Base-by-base conservation (phyloP, 352 stramenopile species). In the Phytophthora pinifolia region DNA sequence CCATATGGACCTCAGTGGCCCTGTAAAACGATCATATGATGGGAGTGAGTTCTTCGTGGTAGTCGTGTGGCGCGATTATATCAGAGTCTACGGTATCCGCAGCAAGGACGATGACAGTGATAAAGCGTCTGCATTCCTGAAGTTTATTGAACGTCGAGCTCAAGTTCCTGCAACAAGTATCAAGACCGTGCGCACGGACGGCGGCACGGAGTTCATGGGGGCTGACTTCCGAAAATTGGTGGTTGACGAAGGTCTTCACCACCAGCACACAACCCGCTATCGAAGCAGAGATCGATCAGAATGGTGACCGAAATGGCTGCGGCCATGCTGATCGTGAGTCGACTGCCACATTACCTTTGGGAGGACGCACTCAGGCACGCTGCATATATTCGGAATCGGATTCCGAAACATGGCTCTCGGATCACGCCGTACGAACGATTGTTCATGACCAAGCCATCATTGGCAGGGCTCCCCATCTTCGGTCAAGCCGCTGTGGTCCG, bases 201-300 rank as follows among this genome's bases (percentile, higher is more conserved):
- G 22, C 3, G 22, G 22, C 4, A 44, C n/a, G n/a, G n/a, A n/a
- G n/a, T n/a, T n/a, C n/a, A n/a, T n/a, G 1, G 37, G 18, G 5
- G 37, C 2, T 15, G 17, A 44, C 7, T 44, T 44, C 17, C 17
- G 37, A 2, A 44, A 44, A 10, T 31, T 31, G n/a, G 37, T 44
- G 17, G 13, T 18, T 0, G 17, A 30, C 17, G 47, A 33, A 46
- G 35, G 47, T 5, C n/a, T 55, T 10, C 35, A n/a, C 1, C 38
- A 43, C 3, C 29, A 57, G 8, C 49, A 49, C 35, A 57, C 49
- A 0, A 48, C 49, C 2, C 38, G 38, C 8, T 57, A 49, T 44
- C 39, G 38, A 6, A 49, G 38, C 9, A 49, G 29, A 17, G 49
- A 43, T 8, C 49, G 0, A 57, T 57, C 1, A 6, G 30, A 9